Evolutionary conservation across 176 grass and related monocot species (phyloP), one percentile per base, ranked within the genome.

Genomic region (Elymus sibiricus): DNA sequence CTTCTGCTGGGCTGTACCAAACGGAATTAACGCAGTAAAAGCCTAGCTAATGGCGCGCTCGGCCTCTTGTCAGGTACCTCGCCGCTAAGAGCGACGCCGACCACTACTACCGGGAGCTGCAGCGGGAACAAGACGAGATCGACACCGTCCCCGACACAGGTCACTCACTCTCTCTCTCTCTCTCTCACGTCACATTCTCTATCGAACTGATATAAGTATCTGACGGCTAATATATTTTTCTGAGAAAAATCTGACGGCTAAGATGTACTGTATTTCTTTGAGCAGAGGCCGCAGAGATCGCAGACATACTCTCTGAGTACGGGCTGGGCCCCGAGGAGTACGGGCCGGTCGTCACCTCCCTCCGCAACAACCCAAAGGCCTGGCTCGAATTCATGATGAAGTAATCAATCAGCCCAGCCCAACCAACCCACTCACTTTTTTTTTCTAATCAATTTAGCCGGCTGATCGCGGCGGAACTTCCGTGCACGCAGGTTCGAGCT

Each of bases 321-420:
- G 96, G 96, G 16, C 92, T 98, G 4, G 88, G 89, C 88, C 93
- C 96, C 0, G 26, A 40, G 47, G 96, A 98, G 80, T 98, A 91
- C 59, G 71, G 84, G 14, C 93, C 96, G 0, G 91, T 98, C 7
- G 96, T 98, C 17, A 79, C 3, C 77, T 76, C 93, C 1, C 93
- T 98, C 55, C 86, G 93, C 58, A 84, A 82, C 62, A 98, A 98
- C 82, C 93, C 90, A 17, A 89, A 92, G 81, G 90, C 91, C 35
- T 98, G 93, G 96, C 91, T 95, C 28, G 96, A 98, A 62, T 98
- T 98, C 92, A 98, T 98, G 96, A 98, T 98, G 96, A 98, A 95
- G 96, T 95, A 72, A 9, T 11, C 21, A 7, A 21, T 55, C 31
- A 26, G 0, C 4, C 9, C 29, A 40, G 44, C 73, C 44, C 25